A percentile compares a stretch with the other conserved stretches of the same genome.
Evolutionary conservation across 163 green algal genomes (phyloP).

Genomic region (Scenedesmus sp.): DNA sequence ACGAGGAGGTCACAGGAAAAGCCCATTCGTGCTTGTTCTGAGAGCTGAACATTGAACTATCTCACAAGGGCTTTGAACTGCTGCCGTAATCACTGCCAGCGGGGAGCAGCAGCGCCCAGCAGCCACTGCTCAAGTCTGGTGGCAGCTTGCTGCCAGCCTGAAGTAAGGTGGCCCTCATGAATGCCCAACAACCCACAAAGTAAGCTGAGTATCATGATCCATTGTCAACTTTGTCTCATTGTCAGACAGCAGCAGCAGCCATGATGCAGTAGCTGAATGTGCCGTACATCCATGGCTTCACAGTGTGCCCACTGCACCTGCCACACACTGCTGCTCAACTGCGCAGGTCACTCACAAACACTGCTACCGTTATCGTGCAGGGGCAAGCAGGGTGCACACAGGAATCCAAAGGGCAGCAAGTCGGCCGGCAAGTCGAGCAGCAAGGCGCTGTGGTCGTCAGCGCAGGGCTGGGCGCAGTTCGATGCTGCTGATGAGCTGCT

Average conservation of each 20-base stretch:
- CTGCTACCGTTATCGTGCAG: background rate
- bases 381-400: background rate
- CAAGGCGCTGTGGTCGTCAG: slow-evolving; percentile 49
- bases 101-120: background rate
- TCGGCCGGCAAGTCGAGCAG: background rate
- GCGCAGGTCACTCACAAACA: background rate
- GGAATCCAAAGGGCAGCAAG: slow-evolving; percentile 16
- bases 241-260: background rate
- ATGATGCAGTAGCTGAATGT: background rate
- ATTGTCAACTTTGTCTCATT: too few relatives aligned
- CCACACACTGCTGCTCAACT: background rate
- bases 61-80: background rate
- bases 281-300: background rate
- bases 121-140: background rate
- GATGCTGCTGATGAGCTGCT: slow-evolving; percentile 79
- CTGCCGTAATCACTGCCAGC: background rate
- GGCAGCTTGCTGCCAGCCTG: background rate
- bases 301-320: background rate
- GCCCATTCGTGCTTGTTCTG: background rate
- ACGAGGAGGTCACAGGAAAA: background rate
- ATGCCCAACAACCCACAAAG: background rate
- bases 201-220: background rate
- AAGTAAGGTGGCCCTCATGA: background rate
- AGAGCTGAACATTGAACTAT: background rate
- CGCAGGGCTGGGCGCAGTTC: slow-evolving; percentile 75